Conservation (phyloP, 2,329 filamentous ascomycete species). For the Aspergillus carbonarius region DNA sequence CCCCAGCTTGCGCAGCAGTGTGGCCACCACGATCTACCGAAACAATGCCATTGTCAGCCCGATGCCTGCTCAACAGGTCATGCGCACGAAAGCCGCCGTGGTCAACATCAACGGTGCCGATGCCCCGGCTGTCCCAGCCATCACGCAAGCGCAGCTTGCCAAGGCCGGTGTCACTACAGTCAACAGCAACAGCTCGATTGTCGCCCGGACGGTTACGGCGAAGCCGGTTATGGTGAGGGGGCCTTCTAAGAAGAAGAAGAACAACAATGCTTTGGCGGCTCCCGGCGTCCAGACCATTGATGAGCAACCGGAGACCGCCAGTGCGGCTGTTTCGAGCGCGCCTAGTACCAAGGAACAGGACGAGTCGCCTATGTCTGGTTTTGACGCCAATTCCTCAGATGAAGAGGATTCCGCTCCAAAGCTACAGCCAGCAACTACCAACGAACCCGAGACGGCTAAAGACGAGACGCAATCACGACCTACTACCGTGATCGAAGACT, state of each 20-base stretch:
- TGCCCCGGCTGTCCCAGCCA: conserved; percentile 70
- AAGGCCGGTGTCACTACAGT: conserved; percentile 37
- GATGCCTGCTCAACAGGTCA: conserved; percentile 78
- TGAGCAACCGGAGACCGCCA: conserved; percentile 18
- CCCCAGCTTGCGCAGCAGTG: conserved; percentile 58
- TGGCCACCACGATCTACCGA: conserved; percentile 91
- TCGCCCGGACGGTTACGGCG: conserved; percentile 45
- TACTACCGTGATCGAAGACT: conserved; percentile 32
- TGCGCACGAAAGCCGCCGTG: conserved; percentile 84
- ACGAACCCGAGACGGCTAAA: conserved; percentile 22
- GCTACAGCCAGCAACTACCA: conserved; percentile 10
- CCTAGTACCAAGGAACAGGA: conserved; percentile 20
- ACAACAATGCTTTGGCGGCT: conserved; percentile 19
- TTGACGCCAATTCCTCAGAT: conserved; percentile 35
- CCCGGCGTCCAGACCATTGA: conserved; percentile 19
- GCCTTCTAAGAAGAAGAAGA: conserved; percentile 36
- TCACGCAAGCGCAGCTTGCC: conserved; percentile 55
- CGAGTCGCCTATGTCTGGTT: conserved; percentile 29
- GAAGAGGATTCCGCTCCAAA: conserved; percentile 26
- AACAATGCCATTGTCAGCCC: conserved; percentile 82
- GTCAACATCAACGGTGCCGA: conserved; percentile 74
- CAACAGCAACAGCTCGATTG: conserved; percentile 41
- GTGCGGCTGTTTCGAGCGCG: conserved; percentile 10
- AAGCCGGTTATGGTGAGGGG: conserved; percentile 46
- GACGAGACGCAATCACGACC: conserved; percentile 21